Base-by-base conservation (phyloP, 2,329 filamentous ascomycete species). In the Aurifilum marmelostoma region DNA sequence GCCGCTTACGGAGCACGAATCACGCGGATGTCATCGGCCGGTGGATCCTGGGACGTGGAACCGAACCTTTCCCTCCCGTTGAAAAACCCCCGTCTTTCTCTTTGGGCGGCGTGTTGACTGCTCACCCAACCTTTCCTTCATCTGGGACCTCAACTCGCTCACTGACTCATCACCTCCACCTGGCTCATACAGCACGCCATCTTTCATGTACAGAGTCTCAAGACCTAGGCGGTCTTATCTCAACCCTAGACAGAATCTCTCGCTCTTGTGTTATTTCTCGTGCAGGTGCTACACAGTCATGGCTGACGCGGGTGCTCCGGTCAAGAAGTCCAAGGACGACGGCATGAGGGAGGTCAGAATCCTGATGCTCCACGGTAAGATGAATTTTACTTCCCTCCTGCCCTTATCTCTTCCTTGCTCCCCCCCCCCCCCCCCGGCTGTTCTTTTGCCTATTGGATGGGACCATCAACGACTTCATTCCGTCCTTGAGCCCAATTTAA, bases 331-430 rank as follows among this genome's bases (percentile, higher is more conserved):
- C 69, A 78, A 76, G 67, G 75, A 76, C 70, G 78, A 78, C 67
- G 78, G 75, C 52, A 86, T 85, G 78, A 84, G 77, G 67, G 80
- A 85, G 66, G 74, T 90, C 69, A 92, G 89, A 79, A 89, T 94
- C 72, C 83, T 94, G 59, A 93, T 94, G 91, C 85, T 94, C 37
- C 92, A 94, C 75, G 92, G 88, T 89, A 78, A 67, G 80, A 39
- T 18, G 5, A 34, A 32, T n/a, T n/a, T 60, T 34, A 2, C 32
- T 32, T 9, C 58, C 32, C 32, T n/a, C 18, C 9, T 2, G 3
- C 9, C 11, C 43, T n/a, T 47, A 3, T 47, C 18, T 47, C 18
- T n/a, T 16, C 6, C 2, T 6, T 47, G 12, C 21, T n/a, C 18
- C 21, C 16, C 16, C 2, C 41, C 21, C 11, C 21, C 18, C n/a